phyloP scores from a whole-genome alignment of 352 stramenopile species.

The Chrysophaeum taylorii region DNA sequence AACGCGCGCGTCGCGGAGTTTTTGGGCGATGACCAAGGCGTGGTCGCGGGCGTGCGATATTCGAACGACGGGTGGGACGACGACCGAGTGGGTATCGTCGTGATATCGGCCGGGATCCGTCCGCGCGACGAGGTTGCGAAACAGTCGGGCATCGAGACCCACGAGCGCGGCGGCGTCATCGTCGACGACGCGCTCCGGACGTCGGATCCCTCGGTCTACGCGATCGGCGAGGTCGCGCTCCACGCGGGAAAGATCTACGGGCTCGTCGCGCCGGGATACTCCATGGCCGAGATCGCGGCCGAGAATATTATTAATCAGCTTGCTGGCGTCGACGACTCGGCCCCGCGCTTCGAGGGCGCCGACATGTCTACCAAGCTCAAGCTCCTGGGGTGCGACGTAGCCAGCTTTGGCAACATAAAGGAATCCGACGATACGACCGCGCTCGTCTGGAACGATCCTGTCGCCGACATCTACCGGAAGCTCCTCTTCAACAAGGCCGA shows the following conservation, averaged over 20 bases:
- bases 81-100: constrained; percentile 75
- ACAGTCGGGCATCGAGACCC: constrained; percentile 51
- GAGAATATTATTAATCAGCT: constrained; percentile 57
- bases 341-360: constrained; percentile 56
- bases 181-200: constrained; percentile 72
- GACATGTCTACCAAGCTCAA: constrained; percentile 85
- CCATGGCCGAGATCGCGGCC: constrained; percentile 71
- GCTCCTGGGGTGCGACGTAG: constrained; percentile 80
- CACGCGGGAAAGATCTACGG: constrained; percentile 80
- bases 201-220: constrained; percentile 59
- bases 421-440: constrained; percentile 58
- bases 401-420: constrained; percentile 69
- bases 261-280: constrained; percentile 76
- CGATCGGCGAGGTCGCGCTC: constrained; percentile 72
- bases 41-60: constrained; percentile 59
- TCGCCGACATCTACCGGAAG: constrained; percentile 75
- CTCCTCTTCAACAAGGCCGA: constrained; percentile 71
- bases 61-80: constrained; percentile 61
- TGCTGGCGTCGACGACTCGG: constrained; percentile 36
- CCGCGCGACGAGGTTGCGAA: constrained; percentile 71
- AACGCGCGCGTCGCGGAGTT: constrained; percentile 61
- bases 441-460: constrained; percentile 74
- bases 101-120: constrained; percentile 76
- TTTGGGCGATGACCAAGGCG: constrained; percentile 38
- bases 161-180: constrained; percentile 67